phyloP scores from a whole-genome alignment of 108 stramenopile genomes.

The Cyclotella atomus region DNA sequence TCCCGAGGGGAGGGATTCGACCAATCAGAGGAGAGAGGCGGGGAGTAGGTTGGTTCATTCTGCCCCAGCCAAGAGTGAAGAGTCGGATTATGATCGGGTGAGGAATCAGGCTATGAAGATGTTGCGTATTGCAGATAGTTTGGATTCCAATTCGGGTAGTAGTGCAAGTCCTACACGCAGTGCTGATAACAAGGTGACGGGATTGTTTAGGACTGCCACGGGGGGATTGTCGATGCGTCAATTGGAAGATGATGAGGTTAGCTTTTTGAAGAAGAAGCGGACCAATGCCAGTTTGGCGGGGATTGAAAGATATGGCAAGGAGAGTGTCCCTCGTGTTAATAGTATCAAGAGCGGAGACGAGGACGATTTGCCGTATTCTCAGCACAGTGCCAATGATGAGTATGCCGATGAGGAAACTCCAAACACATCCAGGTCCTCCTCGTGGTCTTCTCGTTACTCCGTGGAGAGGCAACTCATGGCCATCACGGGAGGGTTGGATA shows the following conservation, averaged over 20 bases:
- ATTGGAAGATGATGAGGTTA: constrained; percentile 23
- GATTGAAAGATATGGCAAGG: constrained; percentile 23
- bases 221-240: constrained; percentile 50
- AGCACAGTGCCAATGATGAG: constrained; percentile 9
- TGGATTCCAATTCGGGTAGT: not conserved
- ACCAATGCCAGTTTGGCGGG: constrained; percentile 29
- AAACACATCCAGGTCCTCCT: constrained; percentile 4
- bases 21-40: too few relatives aligned
- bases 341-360: constrained; percentile 41
- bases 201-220: constrained; percentile 39
- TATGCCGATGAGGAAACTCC: constrained; percentile 4
- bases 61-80: not conserved
- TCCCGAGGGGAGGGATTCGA: too few relatives aligned
- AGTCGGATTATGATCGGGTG: constrained; percentile 30
- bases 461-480: constrained; percentile 57
- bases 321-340: constrained; percentile 1
- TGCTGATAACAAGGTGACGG: constrained; percentile 18
- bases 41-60: not conserved
- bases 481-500: constrained; percentile 52
- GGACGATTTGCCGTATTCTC: constrained; percentile 24
- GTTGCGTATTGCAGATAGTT: constrained; percentile 44
- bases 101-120: constrained; percentile 48
- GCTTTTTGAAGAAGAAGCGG: constrained; percentile 9
- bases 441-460: constrained; percentile 73
- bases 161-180: not conserved